Base-by-base conservation (phyloP, 148 eudicot genomes). In the Selenicereus undatus region DNA sequence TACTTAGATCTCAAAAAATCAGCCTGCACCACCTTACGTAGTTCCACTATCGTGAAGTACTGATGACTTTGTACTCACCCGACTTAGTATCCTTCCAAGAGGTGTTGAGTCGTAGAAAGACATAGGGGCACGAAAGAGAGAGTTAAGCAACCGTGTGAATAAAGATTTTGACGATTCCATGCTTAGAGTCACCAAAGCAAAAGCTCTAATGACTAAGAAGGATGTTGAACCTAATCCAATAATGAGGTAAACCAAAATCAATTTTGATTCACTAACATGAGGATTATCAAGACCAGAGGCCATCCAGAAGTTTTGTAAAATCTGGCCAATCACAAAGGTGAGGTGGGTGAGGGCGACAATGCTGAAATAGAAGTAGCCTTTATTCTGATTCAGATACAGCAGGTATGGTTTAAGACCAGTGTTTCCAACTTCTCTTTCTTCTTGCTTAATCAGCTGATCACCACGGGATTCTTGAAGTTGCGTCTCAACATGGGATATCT, bases 61-160 rank as follows among this genome's bases (percentile, higher is more conserved):
- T 56, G n/a, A 56, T 56, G 14, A 5, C 20, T 56, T 56, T 56
- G 5, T 56, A 81, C 84, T 85, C 84, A 91, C 99, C 90, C 97
- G 85, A 82, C 93, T 93, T 72, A 95, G 82, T 77, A 95, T 93
- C 80, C 99, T 91, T 83, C 99, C 99, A 84, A 95, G 85, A 74
- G 99, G 99, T 0, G 99, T 95, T 30, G 98, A 95, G 81, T 95
- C 98, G 65, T 93, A 95, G 84, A 95, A 95, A 26, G 95, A 88
- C 93, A 92, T 93, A 26, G 99, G 99, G 3, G 97, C 99, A 16
- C 91, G 92, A 60, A 93, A 90, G 45, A 95, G 90, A 69, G 98
- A 93, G 60, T 80, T 84, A 80, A 93, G 76, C 71, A 95, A 79
- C 86, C 86, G 90, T 21, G 93, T 84, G 78, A 91, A 95, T 54